phyloP scores from a whole-genome alignment of 805 yeast species.

The Spathaspora gorwiae region DNA sequence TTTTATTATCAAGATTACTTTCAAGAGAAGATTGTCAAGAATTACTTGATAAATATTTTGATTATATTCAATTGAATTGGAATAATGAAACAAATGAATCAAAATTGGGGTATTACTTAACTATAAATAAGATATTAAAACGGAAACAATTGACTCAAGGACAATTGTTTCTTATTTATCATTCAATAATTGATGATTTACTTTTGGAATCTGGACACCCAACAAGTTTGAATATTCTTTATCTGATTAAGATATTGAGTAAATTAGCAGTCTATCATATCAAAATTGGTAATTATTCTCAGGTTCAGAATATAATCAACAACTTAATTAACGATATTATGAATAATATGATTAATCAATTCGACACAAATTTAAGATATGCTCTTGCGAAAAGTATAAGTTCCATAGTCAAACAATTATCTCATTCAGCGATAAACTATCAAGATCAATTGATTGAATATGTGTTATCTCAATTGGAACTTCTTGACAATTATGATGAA shows the following conservation, averaged over 20 bases:
- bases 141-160: conserved; percentile 2
- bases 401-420: conserved; percentile 36
- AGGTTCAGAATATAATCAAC: conserved; percentile 47
- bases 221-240: conserved; percentile 16
- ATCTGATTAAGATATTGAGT: conserved; percentile 29
- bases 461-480: conserved; percentile 30
- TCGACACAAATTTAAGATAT: conserved; percentile 57
- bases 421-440: conserved; percentile 29
- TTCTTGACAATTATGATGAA: conserved; percentile 20
- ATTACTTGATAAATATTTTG: conserved; percentile 17
- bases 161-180: conserved; percentile 11
- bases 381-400: conserved; percentile 64
- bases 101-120: conserved; percentile 38
- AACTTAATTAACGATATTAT: conserved; percentile 39
- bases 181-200: conserved; percentile 14
- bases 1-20: conserved; percentile 49
- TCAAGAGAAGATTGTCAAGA: conserved; percentile 44
- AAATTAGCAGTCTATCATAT: conserved; percentile 31
- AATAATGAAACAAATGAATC: not conserved
- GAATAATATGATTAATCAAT: conserved; percentile 25
- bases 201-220: conserved; percentile 6
- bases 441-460: conserved; percentile 38
- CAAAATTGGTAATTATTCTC: conserved; percentile 23
- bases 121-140: conserved; percentile 36
- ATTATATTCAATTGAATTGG: conserved; percentile 15